phyloP scores from a whole-genome alignment of 108 stramenopile species.

The Nitzschia sp. region DNA sequence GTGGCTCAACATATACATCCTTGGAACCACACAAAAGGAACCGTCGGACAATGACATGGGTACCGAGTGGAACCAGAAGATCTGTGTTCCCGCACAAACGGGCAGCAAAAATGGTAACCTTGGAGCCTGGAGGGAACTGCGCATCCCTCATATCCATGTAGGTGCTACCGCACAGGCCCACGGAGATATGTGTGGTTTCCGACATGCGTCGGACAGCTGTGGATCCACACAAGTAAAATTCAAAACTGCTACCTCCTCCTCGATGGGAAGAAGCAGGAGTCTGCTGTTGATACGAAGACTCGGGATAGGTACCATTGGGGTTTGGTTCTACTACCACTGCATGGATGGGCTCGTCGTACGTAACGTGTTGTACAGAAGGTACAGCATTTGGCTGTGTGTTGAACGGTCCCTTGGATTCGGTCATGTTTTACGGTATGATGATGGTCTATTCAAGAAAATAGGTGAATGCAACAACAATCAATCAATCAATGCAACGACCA shows the following conservation, averaged over 20 bases:
- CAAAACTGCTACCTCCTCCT: not conserved
- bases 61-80: conserved; percentile 1
- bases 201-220: not conserved
- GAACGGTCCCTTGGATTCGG: no score
- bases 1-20: not conserved
- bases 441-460: no score
- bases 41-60: conserved; percentile 5
- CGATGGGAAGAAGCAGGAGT: no score
- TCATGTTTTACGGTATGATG: no score
- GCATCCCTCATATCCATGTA: conserved; percentile 1
- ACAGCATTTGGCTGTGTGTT: no score
- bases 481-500: no score
- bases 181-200: not conserved
- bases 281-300: no score
- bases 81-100: not conserved
- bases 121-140: not conserved
- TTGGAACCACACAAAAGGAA: not conserved
- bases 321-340: no score
- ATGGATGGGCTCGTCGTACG: no score
- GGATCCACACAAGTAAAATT: conserved; percentile 1
- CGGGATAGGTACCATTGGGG: no score
- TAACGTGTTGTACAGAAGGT: no score
- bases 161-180: conserved; percentile 1
- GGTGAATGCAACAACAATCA: no score
- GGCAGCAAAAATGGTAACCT: not conserved